phyloP scores from a whole-genome alignment of 352 stramenopile genomes.

The Globisporangium radiosum region DNA sequence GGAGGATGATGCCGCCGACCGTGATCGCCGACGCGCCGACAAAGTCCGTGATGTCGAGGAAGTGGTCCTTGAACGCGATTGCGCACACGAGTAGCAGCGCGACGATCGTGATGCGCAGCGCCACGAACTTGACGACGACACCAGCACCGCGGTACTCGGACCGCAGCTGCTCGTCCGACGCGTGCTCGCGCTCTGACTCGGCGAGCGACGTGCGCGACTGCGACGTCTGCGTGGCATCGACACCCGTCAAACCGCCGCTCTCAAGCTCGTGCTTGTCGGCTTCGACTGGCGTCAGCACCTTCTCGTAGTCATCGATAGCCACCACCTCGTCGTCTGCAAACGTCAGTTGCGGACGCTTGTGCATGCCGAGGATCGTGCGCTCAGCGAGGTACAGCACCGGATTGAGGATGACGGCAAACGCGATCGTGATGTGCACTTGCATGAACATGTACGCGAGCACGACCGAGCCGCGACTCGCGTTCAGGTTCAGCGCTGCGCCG shows the following conservation, averaged over 20 bases:
- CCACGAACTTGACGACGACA: conserved; percentile 13
- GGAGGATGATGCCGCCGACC: conserved; percentile 25
- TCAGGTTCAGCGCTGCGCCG: conserved; percentile 17
- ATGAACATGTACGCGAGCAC: conserved; percentile 15
- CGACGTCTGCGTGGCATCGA: no score
- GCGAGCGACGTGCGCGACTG: no score
- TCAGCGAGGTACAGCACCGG: conserved; percentile 19
- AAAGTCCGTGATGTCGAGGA: conserved; percentile 13
- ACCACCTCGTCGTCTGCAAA: no score
- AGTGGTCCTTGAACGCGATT: conserved; percentile 15
- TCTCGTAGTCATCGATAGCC: background rate
- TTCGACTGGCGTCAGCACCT: background rate
- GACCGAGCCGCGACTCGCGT: conserved; percentile 2
- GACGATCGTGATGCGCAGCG: conserved; percentile 5
- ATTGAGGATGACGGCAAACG: conserved; percentile 15
- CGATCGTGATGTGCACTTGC: conserved; percentile 24
- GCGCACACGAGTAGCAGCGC: conserved; percentile 7
- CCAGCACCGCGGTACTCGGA: conserved; percentile 12
- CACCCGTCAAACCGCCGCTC: no score
- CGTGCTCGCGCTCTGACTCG: no score
- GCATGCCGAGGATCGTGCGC: conserved; percentile 18
- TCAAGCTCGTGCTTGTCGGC: conserved; percentile 5
- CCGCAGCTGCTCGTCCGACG: conserved; percentile 11
- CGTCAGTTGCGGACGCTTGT: conserved; percentile 8
- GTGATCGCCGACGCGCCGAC: conserved; percentile 21